These are phyloP conservation scores for Rauvolfia tetraphylla DNA, from an alignment of 257 asterid species.

Conservation along the genomic window DNA sequence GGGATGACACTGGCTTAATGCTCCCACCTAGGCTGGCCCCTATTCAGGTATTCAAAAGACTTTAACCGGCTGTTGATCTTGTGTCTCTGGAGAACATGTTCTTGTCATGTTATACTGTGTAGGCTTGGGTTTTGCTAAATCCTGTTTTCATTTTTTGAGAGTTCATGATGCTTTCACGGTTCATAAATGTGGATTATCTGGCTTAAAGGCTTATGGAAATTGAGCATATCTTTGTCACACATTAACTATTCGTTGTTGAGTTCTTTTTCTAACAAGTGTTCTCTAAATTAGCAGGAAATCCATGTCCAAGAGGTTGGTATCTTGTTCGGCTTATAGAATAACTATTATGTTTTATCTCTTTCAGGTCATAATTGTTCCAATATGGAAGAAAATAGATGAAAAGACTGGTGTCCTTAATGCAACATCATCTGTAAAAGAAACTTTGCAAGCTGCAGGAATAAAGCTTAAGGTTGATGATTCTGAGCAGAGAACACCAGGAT, in stretches of 20 bases:
- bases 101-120: background rate
- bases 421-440: constrained; percentile 63
- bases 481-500: constrained; percentile 98
- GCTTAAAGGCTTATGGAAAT: background rate
- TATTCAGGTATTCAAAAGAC: constrained; percentile 55
- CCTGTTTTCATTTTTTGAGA: background rate
- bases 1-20: constrained; percentile 92
- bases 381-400: constrained; percentile 85
- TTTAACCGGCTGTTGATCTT: constrained; percentile 10
- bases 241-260: too few species aligned
- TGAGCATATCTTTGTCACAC: background rate
- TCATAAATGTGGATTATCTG: background rate
- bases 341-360: constrained; percentile 17
- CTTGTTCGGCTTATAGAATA: background rate
- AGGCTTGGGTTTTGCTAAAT: background rate
- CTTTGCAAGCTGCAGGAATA: constrained; percentile 70
- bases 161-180: background rate
- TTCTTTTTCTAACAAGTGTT: background rate
- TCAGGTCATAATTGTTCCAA: constrained; percentile 89
- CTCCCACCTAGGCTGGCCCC: constrained; percentile 96
- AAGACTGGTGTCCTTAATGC: constrained; percentile 65
- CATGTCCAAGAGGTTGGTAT: background rate
- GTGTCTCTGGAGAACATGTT: background rate
- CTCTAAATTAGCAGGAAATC: background rate
- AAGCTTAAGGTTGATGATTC: constrained; percentile 82